phyloP scores from a whole-genome alignment of 305 asterid species.

The Salvia sclarea region DNA sequence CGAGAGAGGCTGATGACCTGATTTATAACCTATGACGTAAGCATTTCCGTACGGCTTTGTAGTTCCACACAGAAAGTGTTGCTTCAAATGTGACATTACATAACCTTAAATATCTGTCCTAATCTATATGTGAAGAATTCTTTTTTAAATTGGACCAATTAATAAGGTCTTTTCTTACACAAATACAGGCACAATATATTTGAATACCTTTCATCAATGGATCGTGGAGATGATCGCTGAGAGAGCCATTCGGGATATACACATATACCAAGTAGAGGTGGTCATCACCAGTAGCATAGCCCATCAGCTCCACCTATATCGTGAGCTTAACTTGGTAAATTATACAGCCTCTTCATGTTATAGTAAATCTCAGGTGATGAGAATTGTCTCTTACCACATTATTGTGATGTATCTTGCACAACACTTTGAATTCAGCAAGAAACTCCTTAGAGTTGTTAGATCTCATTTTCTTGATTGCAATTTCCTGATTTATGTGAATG shows the following conservation, averaged over 20 bases:
- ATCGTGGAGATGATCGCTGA: conserved; percentile 77
- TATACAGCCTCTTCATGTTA: background rate
- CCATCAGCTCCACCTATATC: conserved; percentile 79
- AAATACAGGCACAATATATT: background rate
- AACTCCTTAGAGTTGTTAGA: conserved; percentile 85
- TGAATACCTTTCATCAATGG: conserved; percentile 68
- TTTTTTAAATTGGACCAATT: no score
- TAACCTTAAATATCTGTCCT: no score
- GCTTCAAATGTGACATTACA: background rate
- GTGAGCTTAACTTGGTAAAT: conserved; percentile 11
- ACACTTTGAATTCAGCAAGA: conserved; percentile 77
- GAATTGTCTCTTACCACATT: conserved; percentile 65
- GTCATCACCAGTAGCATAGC: conserved; percentile 85
- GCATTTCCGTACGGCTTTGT: conserved; percentile 3
- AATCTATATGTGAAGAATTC: no score
- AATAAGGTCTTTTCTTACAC: background rate
- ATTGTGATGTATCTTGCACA: conserved; percentile 87
- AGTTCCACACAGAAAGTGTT: background rate
- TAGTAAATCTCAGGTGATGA: background rate
- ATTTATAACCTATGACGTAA: conserved; percentile 22
- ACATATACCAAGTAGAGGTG: conserved; percentile 81
- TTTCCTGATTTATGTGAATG: conserved; percentile 49
- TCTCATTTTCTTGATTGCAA: conserved; percentile 91
- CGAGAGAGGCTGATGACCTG: conserved; percentile 83
- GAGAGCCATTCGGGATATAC: conserved; percentile 71